phyloP scores from a whole-genome alignment of 768 basidiomycete genomes.

The Trametes gibbosa region DNA sequence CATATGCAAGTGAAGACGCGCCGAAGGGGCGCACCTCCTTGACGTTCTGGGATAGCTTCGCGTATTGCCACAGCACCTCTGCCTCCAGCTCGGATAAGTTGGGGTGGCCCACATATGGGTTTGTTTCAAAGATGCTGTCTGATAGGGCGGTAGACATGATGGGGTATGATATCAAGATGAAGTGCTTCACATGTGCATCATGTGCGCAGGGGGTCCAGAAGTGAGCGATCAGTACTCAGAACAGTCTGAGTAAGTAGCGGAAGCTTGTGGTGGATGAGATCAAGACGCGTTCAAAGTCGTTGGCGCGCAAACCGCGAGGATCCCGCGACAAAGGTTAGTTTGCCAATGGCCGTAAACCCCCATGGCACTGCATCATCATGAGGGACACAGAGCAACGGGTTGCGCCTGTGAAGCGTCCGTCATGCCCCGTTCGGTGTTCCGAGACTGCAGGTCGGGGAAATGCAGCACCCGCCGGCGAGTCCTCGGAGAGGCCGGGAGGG shows the following conservation, averaged over 20 bases:
- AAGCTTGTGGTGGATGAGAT: no score
- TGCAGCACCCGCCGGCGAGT: no score
- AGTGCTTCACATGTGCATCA: conserved; percentile 4
- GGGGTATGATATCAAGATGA: neutral
- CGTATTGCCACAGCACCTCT: conserved; percentile 90
- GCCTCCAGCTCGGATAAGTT: conserved; percentile 67
- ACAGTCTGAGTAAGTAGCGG: neutral
- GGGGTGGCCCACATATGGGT: conserved; percentile 74
- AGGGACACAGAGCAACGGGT: no score
- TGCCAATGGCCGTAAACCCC: no score
- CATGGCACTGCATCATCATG: no score
- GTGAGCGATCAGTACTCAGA: neutral
- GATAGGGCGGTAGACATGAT: conserved; percentile 5
- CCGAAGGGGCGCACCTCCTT: conserved; percentile 56
- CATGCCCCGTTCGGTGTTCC: no score
- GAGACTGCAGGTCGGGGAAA: no score
- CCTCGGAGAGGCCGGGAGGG: no score
- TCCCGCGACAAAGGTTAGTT: no score
- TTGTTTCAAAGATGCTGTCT: conserved; percentile 46
- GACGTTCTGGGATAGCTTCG: conserved; percentile 78
- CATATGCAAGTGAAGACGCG: neutral
- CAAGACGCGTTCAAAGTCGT: no score
- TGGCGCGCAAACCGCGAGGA: no score
- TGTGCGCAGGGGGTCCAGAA: neutral
- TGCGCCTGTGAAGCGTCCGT: no score